Conservation (phyloP, 768 basidiomycete species). For the Tricholoma terreum region DNA sequence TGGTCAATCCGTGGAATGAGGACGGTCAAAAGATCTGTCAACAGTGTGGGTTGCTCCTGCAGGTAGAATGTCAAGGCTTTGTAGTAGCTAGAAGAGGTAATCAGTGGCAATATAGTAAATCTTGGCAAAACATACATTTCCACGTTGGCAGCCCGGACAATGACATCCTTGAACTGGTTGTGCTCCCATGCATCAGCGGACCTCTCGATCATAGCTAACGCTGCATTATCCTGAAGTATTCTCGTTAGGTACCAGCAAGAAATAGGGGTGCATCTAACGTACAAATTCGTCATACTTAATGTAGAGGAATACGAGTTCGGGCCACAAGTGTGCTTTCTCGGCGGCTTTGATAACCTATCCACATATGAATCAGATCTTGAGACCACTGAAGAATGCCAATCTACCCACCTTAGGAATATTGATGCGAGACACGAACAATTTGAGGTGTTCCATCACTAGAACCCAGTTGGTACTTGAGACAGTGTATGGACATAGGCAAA, state of each 20-base stretch:
- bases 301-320: slow-evolving; percentile 97
- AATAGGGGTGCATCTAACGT: slow-evolving; percentile 25
- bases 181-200: slow-evolving; percentile 99
- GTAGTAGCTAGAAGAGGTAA: slow-evolving; percentile 66
- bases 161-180: slow-evolving; percentile 98
- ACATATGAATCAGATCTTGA: not conserved
- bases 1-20: slow-evolving; percentile 95
- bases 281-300: slow-evolving; percentile 97
- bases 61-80: slow-evolving; percentile 93
- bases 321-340: slow-evolving; percentile 97
- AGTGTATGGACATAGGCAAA: not conserved
- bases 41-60: slow-evolving; percentile 86
- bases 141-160: slow-evolving; percentile 94
- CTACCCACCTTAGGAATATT: slow-evolving; percentile 86
- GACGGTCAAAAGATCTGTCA: slow-evolving; percentile 91
- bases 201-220: slow-evolving; percentile 97
- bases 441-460: slow-evolving; percentile 97
- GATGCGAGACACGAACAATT: slow-evolving; percentile 91
- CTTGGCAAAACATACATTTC: slow-evolving; percentile 67
- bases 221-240: slow-evolving; percentile 79
- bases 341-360: slow-evolving; percentile 85
- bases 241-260: not conserved
- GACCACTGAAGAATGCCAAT: not conserved
- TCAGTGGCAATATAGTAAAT: slow-evolving; percentile 6
- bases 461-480: slow-evolving; percentile 6